Percentiles rank a stretch among this genome's conserved stretches.
Conservation (phyloP, 2,329 filamentous ascomycete species). For the Arthrinium puccinioides region DNA sequence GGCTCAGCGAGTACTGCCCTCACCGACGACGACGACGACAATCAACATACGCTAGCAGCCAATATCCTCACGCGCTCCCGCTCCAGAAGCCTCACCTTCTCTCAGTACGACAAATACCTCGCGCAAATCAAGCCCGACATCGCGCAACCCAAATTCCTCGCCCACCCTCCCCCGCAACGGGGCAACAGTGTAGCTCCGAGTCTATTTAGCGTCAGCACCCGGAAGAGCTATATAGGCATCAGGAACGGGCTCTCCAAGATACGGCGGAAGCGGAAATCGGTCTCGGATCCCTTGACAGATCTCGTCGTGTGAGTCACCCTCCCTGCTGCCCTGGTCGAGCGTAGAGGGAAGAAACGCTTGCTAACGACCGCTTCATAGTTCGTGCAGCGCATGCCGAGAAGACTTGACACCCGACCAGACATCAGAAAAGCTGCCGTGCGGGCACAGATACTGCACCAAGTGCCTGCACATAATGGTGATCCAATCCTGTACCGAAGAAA, state of each 20-base stretch:
- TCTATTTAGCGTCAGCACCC: slow-evolving; percentile 36
- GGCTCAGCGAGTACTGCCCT: slow-evolving; percentile 31
- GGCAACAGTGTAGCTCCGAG: slow-evolving; percentile 27
- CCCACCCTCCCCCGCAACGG: slow-evolving; percentile 20
- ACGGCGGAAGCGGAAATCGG: slow-evolving; percentile 31
- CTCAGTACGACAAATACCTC: slow-evolving; percentile 45
- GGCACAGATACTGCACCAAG: slow-evolving; percentile 48
- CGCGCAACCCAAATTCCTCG: slow-evolving; percentile 33
- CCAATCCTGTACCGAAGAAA: slow-evolving; percentile 48
- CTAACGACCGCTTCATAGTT: slow-evolving; percentile 26
- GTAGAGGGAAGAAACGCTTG: slow-evolving; percentile 3
- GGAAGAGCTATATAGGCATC: slow-evolving; percentile 36
- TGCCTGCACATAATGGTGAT: slow-evolving; percentile 48
- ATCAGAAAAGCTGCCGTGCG: slow-evolving; percentile 46
- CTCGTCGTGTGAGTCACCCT: slow-evolving; percentile 18
- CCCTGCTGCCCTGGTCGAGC: background rate
- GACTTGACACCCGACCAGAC: slow-evolving; percentile 36
- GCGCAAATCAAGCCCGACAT: slow-evolving; percentile 34
- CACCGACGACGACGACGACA: slow-evolving; percentile 28
- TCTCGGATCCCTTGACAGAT: slow-evolving; percentile 20
- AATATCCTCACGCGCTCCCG: slow-evolving; percentile 20
- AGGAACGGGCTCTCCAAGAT: slow-evolving; percentile 37
- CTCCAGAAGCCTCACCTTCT: slow-evolving; percentile 36
- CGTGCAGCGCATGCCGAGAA: slow-evolving; percentile 50
- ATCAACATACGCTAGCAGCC: slow-evolving; percentile 12